Evolutionary conservation across 495 filamentous ascomycete genomes (phyloP), one percentile per base, ranked within the genome.

Genomic region (Margaritispora aquatica): DNA sequence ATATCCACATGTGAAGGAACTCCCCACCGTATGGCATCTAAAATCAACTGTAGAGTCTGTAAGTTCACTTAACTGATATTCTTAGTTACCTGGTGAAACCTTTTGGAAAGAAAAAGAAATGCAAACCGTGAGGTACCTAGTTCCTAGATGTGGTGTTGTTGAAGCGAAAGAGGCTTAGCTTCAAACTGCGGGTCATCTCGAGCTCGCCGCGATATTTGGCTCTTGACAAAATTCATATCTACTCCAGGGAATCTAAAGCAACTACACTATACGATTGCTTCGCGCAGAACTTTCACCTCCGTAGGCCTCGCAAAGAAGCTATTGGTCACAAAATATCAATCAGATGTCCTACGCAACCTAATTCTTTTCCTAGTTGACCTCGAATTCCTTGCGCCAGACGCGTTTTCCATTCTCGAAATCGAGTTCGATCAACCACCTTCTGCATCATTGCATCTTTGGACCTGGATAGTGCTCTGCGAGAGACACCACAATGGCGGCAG

Each of bases 401-500:
- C 47, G 47, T n/a, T 23, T n/a, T n/a, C 8, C 4, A 44, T 17
- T n/a, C 38, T 44, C 38, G 38, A 50, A 50, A 5, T 10, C 20
- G 47, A 50, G 26, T 50, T 50, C 24, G 21, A 50, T n/a, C n/a
- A n/a, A n/a, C n/a, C n/a, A 50, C 21, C 26, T 17, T 9, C 5
- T 24, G 2, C 13, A 50, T 23, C 20, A 23, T 3, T 22, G 26
- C 47, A 24, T 4, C 17, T n/a, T 17, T 3, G 11, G 7, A 4
- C 23, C 9, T 50, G 23, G 20, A 10, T 23, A 23, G 47, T 10
- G 20, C 21, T 26, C 21, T 50, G 10, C 9, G 4, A 24, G 7
- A 26, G 20, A 26, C 5, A 23, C 2, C 9, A n/a, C 47, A 60
- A 86, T 85, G 83, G 77, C 82, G 23, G 65, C 82, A 51, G 60